Percentiles rank a stretch among this genome's conserved stretches.
These are phyloP conservation scores for Ceriops zippeliana DNA, from an alignment of 345 rosid species.

Conservation along the genomic window DNA sequence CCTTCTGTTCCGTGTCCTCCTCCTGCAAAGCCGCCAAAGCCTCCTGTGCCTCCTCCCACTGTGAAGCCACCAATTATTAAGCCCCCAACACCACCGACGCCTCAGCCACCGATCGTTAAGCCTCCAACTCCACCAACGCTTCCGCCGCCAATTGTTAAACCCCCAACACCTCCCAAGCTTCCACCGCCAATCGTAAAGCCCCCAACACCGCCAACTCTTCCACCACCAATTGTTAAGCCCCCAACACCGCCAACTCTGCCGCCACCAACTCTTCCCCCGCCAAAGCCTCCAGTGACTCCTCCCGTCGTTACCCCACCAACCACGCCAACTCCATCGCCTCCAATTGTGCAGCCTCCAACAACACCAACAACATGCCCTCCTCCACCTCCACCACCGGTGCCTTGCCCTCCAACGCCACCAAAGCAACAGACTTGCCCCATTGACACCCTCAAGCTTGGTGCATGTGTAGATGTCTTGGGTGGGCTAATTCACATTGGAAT, in stretches of 20 bases:
- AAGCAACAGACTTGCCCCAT: slow-evolving; percentile 59
- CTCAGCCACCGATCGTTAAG: background rate
- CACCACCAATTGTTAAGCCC: slow-evolving; percentile 4
- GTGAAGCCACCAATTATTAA: background rate
- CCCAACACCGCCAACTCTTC: slow-evolving; percentile 3
- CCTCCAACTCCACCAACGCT: background rate
- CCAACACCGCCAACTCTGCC: slow-evolving; percentile 1
- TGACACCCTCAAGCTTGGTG: slow-evolving; percentile 68
- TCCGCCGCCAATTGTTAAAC: slow-evolving; percentile 17
- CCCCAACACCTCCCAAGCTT: background rate
- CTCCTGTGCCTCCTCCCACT: slow-evolving; percentile 23
- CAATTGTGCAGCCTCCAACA: slow-evolving; percentile 16
- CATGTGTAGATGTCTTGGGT: slow-evolving; percentile 85
- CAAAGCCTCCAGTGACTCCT: slow-evolving; percentile 32
- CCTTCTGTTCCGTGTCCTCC: background rate
- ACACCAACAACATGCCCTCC: slow-evolving; percentile 25
- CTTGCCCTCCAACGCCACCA: slow-evolving; percentile 29
- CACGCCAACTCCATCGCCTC: slow-evolving; percentile 12
- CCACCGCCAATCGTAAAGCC: slow-evolving; percentile 11
- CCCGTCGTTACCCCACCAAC: slow-evolving; percentile 19
- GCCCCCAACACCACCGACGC: background rate
- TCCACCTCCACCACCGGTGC: slow-evolving; percentile 19
- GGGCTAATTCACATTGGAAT: slow-evolving; percentile 73
- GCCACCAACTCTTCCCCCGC: slow-evolving; percentile 22
- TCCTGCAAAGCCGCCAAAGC: background rate